A percentile compares a stretch with the other conserved stretches of the same genome.
phyloP scores from a whole-genome alignment of 1,284 basidiomycete species.

The Entoloma clypeatum region DNA sequence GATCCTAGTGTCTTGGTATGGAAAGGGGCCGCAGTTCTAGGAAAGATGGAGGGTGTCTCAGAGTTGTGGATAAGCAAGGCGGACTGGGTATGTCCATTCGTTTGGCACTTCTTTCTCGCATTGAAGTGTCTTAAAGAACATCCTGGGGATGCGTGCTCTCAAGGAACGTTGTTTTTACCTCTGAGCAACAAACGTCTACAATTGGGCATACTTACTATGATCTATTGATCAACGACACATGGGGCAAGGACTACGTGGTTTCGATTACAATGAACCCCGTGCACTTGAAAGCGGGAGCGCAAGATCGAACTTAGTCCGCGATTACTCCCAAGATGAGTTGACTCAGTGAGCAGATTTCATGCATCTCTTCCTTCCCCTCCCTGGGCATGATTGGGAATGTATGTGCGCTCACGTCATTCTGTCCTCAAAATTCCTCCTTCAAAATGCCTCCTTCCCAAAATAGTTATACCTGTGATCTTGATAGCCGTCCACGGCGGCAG shows the following conservation, averaged over 20 bases:
- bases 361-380: constrained; percentile 50
- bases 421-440: constrained; percentile 41
- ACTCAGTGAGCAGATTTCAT: too few species aligned
- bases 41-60: constrained; percentile 83
- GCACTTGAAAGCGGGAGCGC: too few species aligned
- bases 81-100: constrained; percentile 71
- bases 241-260: too few species aligned
- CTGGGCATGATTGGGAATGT: constrained; percentile 26
- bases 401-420: constrained; percentile 38
- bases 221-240: too few species aligned
- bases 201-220: neutral
- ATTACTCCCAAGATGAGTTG: too few species aligned
- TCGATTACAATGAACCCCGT: too few species aligned
- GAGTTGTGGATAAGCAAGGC: constrained; percentile 86
- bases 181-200: constrained; percentile 22
- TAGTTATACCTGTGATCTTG: constrained; percentile 33
- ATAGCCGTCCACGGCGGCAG: too few species aligned
- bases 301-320: too few species aligned
- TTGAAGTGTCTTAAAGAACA: constrained; percentile 44
- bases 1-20: constrained; percentile 88
- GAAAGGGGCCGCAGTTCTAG: constrained; percentile 95
- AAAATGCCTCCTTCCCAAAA: too few species aligned
- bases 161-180: constrained; percentile 79
- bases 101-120: constrained; percentile 9
- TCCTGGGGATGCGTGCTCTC: constrained; percentile 73